phyloP scores from a whole-genome alignment of 768 basidiomycete species.

The Auricularia auricula-judae region DNA sequence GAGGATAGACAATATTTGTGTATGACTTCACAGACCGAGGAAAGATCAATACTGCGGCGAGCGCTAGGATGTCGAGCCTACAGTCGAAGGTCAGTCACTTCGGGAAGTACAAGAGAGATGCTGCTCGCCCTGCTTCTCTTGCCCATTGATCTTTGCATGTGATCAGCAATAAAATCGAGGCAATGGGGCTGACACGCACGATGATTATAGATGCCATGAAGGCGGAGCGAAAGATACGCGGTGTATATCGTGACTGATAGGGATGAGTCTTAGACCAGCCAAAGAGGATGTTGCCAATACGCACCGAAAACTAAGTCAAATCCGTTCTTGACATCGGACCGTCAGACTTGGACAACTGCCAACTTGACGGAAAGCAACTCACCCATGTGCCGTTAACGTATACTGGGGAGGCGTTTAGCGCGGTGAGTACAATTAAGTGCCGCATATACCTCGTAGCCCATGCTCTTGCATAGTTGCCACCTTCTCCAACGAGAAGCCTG shows the following conservation, averaged over 20 bases:
- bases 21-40: slow-evolving; percentile 38
- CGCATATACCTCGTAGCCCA: slow-evolving; percentile 63
- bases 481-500: slow-evolving; percentile 86
- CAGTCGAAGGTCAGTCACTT: neutral
- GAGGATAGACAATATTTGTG: too few relatives aligned
- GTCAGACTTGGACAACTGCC: too few relatives aligned
- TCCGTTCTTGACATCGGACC: slow-evolving; percentile 50
- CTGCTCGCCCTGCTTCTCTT: slow-evolving; percentile 38
- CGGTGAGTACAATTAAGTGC: neutral
- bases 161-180: slow-evolving; percentile 4
- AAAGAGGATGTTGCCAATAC: slow-evolving; percentile 10
- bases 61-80: slow-evolving; percentile 63
- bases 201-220: slow-evolving; percentile 66
- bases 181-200: slow-evolving; percentile 28
- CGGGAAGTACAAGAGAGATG: too few relatives aligned
- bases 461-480: slow-evolving; percentile 93
- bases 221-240: slow-evolving; percentile 62
- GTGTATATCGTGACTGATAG: slow-evolving; percentile 62
- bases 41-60: slow-evolving; percentile 86
- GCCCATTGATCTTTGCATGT: slow-evolving; percentile 47
- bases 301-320: slow-evolving; percentile 86
- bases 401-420: neutral
- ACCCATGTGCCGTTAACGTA: slow-evolving; percentile 11
- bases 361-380: neutral
- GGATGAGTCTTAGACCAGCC: neutral